These are phyloP conservation scores for Phytophthora parvispora DNA, from an alignment of 352 stramenopile species.

Conservation along the genomic window DNA sequence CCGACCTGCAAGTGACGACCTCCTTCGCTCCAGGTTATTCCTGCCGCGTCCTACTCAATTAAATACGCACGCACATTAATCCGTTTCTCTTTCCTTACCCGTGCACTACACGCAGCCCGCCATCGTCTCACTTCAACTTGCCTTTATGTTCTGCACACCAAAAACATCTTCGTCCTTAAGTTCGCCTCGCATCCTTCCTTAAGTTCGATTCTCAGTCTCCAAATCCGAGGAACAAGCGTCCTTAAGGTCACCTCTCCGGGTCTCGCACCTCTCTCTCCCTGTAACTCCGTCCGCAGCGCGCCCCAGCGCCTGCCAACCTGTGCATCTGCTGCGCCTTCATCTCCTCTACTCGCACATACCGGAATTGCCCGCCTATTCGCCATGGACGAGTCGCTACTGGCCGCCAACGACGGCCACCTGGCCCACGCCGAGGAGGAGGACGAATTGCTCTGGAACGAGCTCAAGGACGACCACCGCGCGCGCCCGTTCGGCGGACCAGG, in stretches of 20 bases:
- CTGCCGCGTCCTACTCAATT: neutral
- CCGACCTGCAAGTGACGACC: neutral
- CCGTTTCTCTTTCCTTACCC: neutral
- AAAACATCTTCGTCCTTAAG: conserved; percentile 1
- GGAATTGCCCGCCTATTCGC: neutral
- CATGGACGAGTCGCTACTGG: conserved; percentile 82
- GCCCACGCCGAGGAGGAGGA: conserved; percentile 59
- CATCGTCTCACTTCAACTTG: conserved; percentile 10
- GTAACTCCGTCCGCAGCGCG: neutral
- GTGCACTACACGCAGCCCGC: neutral
- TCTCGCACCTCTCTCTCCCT: conserved; percentile 1
- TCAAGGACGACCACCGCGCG: conserved; percentile 65
- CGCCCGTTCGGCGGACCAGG: conserved; percentile 27
- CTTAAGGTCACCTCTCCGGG: neutral
- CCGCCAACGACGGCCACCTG: conserved; percentile 39
- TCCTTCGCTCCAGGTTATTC: neutral
- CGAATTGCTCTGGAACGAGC: conserved; percentile 85
- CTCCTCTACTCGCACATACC: conserved; percentile 11
- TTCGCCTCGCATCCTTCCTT: conserved; percentile 1
- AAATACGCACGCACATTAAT: too few species aligned
- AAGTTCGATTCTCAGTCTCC: neutral
- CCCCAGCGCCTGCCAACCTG: neutral
- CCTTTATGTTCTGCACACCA: conserved; percentile 12
- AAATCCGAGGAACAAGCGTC: conserved; percentile 12
- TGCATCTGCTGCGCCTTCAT: conserved; percentile 8